phyloP scores from a whole-genome alignment of 2,329 filamentous ascomycete species.

The Aplosporella prunicola region DNA sequence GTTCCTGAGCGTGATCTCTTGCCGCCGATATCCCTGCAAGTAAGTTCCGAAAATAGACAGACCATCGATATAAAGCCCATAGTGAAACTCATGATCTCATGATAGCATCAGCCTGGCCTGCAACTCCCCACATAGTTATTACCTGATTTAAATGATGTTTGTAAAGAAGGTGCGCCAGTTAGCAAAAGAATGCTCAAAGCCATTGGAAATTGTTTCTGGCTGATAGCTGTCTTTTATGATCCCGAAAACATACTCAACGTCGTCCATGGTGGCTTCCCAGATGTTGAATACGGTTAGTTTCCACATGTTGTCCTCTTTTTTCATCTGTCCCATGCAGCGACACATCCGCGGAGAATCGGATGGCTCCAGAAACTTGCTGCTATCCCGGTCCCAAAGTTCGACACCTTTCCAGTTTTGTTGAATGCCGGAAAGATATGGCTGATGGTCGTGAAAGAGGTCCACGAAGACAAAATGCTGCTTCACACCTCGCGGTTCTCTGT shows the following conservation, averaged over 20 bases:
- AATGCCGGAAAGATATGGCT: slow-evolving; percentile 43
- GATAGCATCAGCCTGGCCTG: no score
- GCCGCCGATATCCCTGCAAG: no score
- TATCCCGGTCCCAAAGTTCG: slow-evolving; percentile 34
- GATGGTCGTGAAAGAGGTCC: slow-evolving; percentile 51
- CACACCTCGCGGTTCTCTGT: slow-evolving; percentile 36
- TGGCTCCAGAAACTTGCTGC: slow-evolving; percentile 32
- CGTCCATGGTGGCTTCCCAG: slow-evolving; percentile 45
- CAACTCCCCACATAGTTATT: no score
- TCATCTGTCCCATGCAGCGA: slow-evolving; percentile 42
- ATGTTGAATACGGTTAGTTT: slow-evolving; percentile 40
- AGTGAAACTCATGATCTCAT: no score
- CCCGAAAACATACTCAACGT: slow-evolving; percentile 42
- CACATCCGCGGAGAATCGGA: slow-evolving; percentile 31
- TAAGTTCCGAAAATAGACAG: no score
- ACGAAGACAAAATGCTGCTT: slow-evolving; percentile 56
- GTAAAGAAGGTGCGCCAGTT: no score
- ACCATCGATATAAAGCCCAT: no score
- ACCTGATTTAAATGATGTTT: no score
- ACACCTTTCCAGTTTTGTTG: slow-evolving; percentile 40
- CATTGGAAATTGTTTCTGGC: no score
- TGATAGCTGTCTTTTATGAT: no score
- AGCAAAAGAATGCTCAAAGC: no score
- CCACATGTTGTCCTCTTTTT: slow-evolving; percentile 35
- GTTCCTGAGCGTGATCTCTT: no score